Evolutionary conservation across 257 asterid genomes (phyloP).

Genomic region (Nicotiana tomentosiformis): DNA sequence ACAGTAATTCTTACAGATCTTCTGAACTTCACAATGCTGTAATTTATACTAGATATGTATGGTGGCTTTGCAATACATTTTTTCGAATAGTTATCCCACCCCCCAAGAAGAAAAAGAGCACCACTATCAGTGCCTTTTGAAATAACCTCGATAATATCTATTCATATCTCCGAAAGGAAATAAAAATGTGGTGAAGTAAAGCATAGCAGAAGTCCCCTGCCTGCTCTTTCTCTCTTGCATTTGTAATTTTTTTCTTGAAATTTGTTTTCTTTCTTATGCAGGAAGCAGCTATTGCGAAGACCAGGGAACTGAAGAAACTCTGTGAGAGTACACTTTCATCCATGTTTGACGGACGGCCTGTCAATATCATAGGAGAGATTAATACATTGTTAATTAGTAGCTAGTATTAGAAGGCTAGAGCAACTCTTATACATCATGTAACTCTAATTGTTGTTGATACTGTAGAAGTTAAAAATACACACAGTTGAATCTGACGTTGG

Average conservation of each 20-base stretch:
- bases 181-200: neutral
- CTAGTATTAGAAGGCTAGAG: constrained; percentile 6
- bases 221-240: neutral
- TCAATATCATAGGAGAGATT: constrained; percentile 80
- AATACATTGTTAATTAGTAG: constrained; percentile 60
- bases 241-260: neutral
- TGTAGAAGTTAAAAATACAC: neutral
- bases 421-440: neutral
- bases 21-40: constrained; percentile 1
- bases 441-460: neutral
- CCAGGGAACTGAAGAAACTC: constrained; percentile 74
- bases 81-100: neutral
- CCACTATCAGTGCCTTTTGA: neutral
- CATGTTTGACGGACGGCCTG: constrained; percentile 84
- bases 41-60: neutral
- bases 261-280: constrained; percentile 22
- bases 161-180: neutral
- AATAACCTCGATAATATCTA: neutral
- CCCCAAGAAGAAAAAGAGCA: neutral
- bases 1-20: neutral
- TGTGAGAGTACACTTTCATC: constrained; percentile 66
- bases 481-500: neutral
- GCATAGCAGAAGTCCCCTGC: neutral
- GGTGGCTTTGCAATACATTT: neutral
- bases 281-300: constrained; percentile 68